phyloP scores from a whole-genome alignment of 1,284 basidiomycete species.

The Malassezia brasiliensis region DNA sequence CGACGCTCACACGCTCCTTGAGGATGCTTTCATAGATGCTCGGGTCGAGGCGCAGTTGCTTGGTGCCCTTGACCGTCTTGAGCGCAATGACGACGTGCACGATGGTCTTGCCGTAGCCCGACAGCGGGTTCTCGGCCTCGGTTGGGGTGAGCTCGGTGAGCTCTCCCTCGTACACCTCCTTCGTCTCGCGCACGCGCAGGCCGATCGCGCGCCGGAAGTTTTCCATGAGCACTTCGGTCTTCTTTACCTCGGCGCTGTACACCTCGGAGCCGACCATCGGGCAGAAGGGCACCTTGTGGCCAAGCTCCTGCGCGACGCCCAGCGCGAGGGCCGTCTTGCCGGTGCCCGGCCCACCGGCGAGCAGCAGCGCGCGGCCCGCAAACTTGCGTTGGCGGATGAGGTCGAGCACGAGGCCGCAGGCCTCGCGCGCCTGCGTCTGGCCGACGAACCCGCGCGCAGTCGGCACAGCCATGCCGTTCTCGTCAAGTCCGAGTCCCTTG shows the following conservation, averaged over 20 bases:
- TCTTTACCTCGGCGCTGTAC: conserved; percentile 94
- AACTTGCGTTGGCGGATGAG: conserved; percentile 80
- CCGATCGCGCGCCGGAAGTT: conserved; percentile 90
- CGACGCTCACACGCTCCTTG: conserved; percentile 92
- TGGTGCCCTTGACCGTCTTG: conserved; percentile 97
- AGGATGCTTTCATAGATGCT: conserved; percentile 93
- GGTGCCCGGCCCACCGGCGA: conserved; percentile 82
- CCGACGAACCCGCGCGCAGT: conserved; percentile 78
- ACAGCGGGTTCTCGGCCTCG: conserved; percentile 50
- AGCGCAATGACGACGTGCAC: conserved; percentile 91
- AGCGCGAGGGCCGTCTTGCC: conserved; percentile 92
- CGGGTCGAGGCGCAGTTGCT: conserved; percentile 87
- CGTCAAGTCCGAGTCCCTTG: conserved; percentile 81
- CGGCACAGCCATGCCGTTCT: conserved; percentile 66
- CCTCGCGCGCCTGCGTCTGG: conserved; percentile 82
- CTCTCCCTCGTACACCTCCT: conserved; percentile 97
- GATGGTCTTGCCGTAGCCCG: conserved; percentile 96
- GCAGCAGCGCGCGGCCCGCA: conserved; percentile 75
- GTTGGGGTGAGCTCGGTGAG: conserved; percentile 92
- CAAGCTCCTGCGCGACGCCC: conserved; percentile 85
- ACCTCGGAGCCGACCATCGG: conserved; percentile 97
- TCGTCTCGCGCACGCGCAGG: conserved; percentile 64
- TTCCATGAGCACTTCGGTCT: conserved; percentile 96
- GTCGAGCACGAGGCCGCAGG: conserved; percentile 81
- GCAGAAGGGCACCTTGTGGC: conserved; percentile 90